Percentiles rank a stretch among this genome's conserved stretches.
Evolutionary conservation across 495 filamentous ascomycete genomes (phyloP).

Genomic region (Hypoxylon fuscum): DNA sequence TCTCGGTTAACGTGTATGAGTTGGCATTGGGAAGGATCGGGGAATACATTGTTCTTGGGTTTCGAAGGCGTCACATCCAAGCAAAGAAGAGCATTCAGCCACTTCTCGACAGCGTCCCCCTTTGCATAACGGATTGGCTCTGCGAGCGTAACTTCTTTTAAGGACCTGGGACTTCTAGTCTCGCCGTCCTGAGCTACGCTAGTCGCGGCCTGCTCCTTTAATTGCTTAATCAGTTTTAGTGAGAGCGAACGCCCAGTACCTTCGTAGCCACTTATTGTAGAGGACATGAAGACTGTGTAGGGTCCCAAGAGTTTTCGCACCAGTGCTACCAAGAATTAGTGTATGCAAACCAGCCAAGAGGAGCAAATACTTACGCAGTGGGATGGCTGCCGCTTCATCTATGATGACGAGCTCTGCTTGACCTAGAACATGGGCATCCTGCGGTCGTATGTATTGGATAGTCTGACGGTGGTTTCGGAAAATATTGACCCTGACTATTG

Average conservation of each 20-base stretch:
- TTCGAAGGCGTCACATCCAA: conserved; percentile 87
- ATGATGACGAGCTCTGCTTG: conserved; percentile 97
- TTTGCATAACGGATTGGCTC: conserved; percentile 96
- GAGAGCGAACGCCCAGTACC: conserved; percentile 95
- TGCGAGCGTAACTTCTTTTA: conserved; percentile 89
- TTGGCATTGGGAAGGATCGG: conserved; percentile 89
- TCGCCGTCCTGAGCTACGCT: conserved; percentile 66
- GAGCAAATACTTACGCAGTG: conserved; percentile 65
- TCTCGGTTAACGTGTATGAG: conserved; percentile 94
- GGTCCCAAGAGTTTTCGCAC: conserved; percentile 95
- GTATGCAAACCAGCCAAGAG: not conserved
- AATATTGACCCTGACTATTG: conserved; percentile 95
- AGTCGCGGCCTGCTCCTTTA: conserved; percentile 85
- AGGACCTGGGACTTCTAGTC: conserved; percentile 73
- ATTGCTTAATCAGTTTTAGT: conserved; percentile 95
- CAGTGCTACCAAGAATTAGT: conserved; percentile 49
- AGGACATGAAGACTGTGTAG: conserved; percentile 99
- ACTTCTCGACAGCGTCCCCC: conserved; percentile 91
- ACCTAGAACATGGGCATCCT: conserved; percentile 92
- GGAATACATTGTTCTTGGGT: conserved; percentile 78
- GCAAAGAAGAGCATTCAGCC: conserved; percentile 94
- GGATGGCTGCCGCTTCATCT: conserved; percentile 97
- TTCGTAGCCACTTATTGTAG: conserved; percentile 99
- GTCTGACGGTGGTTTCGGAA: conserved; percentile 96
- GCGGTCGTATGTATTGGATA: conserved; percentile 97